phyloP scores from a whole-genome alignment of 345 rosid species.

The Salix arbutifolia region DNA sequence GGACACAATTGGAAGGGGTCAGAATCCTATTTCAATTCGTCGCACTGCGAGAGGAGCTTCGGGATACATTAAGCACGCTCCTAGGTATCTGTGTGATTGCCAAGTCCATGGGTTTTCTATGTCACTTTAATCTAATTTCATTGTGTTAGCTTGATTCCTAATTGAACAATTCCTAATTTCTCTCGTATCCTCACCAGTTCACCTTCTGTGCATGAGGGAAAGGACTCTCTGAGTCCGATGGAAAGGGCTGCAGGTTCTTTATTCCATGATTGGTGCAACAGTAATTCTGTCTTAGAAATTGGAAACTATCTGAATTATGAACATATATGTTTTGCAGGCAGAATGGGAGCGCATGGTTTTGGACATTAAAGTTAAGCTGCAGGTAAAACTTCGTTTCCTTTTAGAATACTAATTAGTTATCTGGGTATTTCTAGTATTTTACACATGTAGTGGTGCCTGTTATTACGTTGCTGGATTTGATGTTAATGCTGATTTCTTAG shows the following conservation, averaged over 20 bases:
- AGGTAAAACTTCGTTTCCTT: constrained; percentile 39
- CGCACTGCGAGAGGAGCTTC: constrained; percentile 73
- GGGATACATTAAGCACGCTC: constrained; percentile 66
- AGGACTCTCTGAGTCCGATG: constrained; percentile 68
- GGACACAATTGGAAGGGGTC: constrained; percentile 96
- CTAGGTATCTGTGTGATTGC: constrained; percentile 48
- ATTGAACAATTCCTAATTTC: not conserved
- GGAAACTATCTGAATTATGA: constrained; percentile 1
- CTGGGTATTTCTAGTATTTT: constrained; percentile 3
- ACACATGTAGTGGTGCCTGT: not conserved
- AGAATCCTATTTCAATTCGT: constrained; percentile 73
- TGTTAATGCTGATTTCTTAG: too few species aligned
- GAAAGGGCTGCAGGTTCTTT: constrained; percentile 91
- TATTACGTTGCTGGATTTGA: too few species aligned
- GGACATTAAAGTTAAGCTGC: constrained; percentile 96
- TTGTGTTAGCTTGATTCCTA: not conserved
- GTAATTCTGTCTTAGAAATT: constrained; percentile 12
- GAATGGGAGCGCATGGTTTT: constrained; percentile 98
- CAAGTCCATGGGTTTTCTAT: constrained; percentile 1
- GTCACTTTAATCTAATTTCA: too few species aligned
- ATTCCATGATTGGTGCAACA: constrained; percentile 16
- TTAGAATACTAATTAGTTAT: not conserved
- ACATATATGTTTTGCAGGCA: constrained; percentile 45
- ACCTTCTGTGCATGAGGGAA: constrained; percentile 53
- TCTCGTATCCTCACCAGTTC: constrained; percentile 48